Percentiles rank a stretch among this genome's conserved stretches.
Evolutionary conservation across 2,329 filamentous ascomycete species (phyloP).

Genomic region (Neofusicoccum laricinum): DNA sequence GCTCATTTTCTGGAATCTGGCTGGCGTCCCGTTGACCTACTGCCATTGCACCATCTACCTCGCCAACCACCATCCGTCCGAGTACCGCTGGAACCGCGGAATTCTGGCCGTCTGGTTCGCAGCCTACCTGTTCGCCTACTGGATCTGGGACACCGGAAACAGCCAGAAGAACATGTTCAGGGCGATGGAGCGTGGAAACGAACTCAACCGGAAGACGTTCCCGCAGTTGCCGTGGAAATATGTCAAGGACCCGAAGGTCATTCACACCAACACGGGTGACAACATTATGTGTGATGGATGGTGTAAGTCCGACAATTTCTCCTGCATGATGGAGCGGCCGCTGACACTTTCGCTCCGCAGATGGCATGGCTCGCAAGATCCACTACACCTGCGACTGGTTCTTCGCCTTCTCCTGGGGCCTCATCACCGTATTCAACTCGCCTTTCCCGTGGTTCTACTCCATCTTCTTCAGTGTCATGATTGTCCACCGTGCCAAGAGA

Average conservation of each 20-base stretch:
- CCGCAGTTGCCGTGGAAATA: constrained; percentile 81
- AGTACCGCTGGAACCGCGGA: constrained; percentile 69
- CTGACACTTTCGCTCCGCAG: constrained; percentile 27
- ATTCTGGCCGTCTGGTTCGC: constrained; percentile 49
- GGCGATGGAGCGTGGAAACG: constrained; percentile 67
- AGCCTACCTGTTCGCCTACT: constrained; percentile 58
- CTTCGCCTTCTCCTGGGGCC: constrained; percentile 71
- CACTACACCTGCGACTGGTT: constrained; percentile 76
- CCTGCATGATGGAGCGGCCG: constrained; percentile 8
- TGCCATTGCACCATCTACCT: constrained; percentile 91
- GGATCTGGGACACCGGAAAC: constrained; percentile 89
- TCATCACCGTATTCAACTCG: constrained; percentile 72
- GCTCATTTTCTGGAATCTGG: constrained; percentile 97
- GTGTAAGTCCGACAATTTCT: constrained; percentile 42
- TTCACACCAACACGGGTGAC: constrained; percentile 67
- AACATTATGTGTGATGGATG: constrained; percentile 76
- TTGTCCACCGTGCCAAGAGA: constrained; percentile 67
- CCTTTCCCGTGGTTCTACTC: constrained; percentile 84
- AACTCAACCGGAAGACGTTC: constrained; percentile 64
- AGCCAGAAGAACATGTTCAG: constrained; percentile 93
- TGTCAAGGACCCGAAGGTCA: constrained; percentile 70
- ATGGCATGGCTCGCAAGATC: constrained; percentile 68
- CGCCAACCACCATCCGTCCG: constrained; percentile 9
- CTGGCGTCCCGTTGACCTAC: constrained; percentile 85
- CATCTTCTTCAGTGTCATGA: constrained; percentile 72